Evolutionary conservation across 2,329 filamentous ascomycete genomes (phyloP), one percentile per base, ranked within the genome.

Genomic region (Parastagonospora nodorum): DNA sequence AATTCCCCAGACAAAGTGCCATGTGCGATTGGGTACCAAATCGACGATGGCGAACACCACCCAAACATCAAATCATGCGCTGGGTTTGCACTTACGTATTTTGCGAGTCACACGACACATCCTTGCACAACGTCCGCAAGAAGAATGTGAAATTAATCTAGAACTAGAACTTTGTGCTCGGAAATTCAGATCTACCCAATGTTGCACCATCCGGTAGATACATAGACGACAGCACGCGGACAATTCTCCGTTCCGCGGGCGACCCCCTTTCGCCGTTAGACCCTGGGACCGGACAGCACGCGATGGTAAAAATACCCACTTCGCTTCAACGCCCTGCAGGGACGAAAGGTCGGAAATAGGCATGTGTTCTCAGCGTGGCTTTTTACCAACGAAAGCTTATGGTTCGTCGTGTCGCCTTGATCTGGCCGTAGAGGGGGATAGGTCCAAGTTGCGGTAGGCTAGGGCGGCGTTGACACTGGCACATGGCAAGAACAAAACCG

Each of bases 181-280:
- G 43, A 40, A 27, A 35, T 41, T 40, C 37, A 47, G 38, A 47
- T 41, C 45, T 35, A 41, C 36, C 19, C 19, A 24, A 45, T 16
- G 11, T n/a, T 15, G 8, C 35, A 33, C 36, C 10, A 40, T 3
- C 19, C 37, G n/a, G 32, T 16, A 24, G 14, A 46, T 33, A n/a
- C 30, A 8, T 32, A n/a, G 30, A 32, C 3, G 30, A 10, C 30
- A 24, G 19, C 19, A 24, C 19, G 19, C 19, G 19, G 19, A 5
- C 19, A 24, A 24, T 24, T 24, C 19, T 24, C 19, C 19, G 19
- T 24, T 24, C 19, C 19, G 19, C 19, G 19, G 19, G 42, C 27
- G 11, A 24, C 24, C 27, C 33, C 42, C 31, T 42, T 42, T 15
- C 8, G 41, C 29, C 15, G 36, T 40, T 39, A 7, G 43, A 40